Evolutionary conservation across 306 rosid species (phyloP), one percentile per base, ranked within the genome.

Genomic region (Pterocarpus macrocarpus): DNA sequence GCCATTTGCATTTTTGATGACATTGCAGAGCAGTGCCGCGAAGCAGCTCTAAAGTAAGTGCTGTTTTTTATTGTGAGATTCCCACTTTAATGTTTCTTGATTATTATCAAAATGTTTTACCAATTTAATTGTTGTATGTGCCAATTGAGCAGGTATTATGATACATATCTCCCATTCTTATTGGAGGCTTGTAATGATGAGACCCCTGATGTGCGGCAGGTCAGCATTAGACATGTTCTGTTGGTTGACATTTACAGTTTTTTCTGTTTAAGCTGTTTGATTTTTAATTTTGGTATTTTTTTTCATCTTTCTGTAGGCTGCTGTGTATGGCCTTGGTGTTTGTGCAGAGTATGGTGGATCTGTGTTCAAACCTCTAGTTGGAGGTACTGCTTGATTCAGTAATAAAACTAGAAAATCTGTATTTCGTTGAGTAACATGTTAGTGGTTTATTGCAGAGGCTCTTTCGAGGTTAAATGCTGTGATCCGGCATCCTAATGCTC

Each of bases 1-100:
- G 99, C 99, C 58, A 94, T 96, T 74, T 96, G 99, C 91, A 96
- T 96, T 82, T 96, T 96, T 83, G 99, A 96, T 85, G 99, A 96
- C 80, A 89, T 96, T 79, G 99, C 94, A 7, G 99, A 96, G 84
- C 99, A 96, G 85, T 96, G 99, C 50, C 98, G 90, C 78, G 99
- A 96, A 89, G 92, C 97, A 44, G 99, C 98, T 59, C 64, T 96
- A 15, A 94, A 92, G 99, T 94, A 87, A 82, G 83, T 56, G 44
- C 71, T 43, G 57, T 56, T 73, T 71, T 13, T 45, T 55, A 55
- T 2, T 65, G 15, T 11, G n/a, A 49, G 15, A 28, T 71, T 59
- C 68, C 67, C 53, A 33, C 44, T 57, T 49, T 2, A 47, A 71
- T 53, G 28, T 12, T 56, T 32, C 3, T 13, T 69, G 73, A 67